phyloP scores from a whole-genome alignment of 257 asterid species.

The Dorcoceras hygrometricum region DNA sequence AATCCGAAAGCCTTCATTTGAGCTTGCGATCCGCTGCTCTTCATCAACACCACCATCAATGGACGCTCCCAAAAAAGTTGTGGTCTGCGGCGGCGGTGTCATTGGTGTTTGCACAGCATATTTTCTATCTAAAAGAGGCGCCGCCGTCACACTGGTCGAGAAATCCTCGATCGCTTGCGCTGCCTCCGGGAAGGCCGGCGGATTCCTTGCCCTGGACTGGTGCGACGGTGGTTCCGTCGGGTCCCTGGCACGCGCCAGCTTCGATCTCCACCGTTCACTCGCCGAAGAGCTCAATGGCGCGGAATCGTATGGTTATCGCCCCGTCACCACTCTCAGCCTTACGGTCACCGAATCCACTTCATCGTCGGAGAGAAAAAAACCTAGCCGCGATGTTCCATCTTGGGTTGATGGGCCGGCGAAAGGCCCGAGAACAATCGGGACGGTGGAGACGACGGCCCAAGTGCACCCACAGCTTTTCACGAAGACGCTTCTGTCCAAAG shows the following conservation, averaged over 20 bases:
- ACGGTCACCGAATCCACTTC: slow-evolving; percentile 47
- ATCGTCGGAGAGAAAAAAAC: slow-evolving; percentile 14
- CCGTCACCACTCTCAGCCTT: slow-evolving; percentile 65
- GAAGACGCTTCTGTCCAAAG: slow-evolving; percentile 50
- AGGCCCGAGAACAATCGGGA: slow-evolving; percentile 65
- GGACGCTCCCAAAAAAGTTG: slow-evolving; percentile 59
- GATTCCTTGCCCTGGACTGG: slow-evolving; percentile 90
- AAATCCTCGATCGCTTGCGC: slow-evolving; percentile 86
- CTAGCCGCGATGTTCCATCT: slow-evolving; percentile 41
- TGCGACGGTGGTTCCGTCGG: slow-evolving; percentile 68
- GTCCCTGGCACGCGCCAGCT: slow-evolving; percentile 84
- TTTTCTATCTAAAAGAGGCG: slow-evolving; percentile 68
- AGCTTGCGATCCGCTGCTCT: slow-evolving; percentile 29
- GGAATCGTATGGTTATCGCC: slow-evolving; percentile 72
- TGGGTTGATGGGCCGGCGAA: slow-evolving; percentile 77
- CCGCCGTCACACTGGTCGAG: slow-evolving; percentile 72
- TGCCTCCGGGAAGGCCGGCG: slow-evolving; percentile 94
- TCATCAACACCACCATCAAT: slow-evolving; percentile 29
- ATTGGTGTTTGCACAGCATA: slow-evolving; percentile 95
- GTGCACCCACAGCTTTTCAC: slow-evolving; percentile 80
- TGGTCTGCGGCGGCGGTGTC: slow-evolving; percentile 94
- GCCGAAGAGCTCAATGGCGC: slow-evolving; percentile 77
- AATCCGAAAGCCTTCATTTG: slow-evolving; percentile 21
- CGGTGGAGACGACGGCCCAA: slow-evolving; percentile 77
- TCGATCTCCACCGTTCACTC: slow-evolving; percentile 79